Percentiles rank a stretch among this genome's conserved stretches.
Evolutionary conservation across 257 asterid genomes (phyloP).

Genomic region (Ballota nigra): DNA sequence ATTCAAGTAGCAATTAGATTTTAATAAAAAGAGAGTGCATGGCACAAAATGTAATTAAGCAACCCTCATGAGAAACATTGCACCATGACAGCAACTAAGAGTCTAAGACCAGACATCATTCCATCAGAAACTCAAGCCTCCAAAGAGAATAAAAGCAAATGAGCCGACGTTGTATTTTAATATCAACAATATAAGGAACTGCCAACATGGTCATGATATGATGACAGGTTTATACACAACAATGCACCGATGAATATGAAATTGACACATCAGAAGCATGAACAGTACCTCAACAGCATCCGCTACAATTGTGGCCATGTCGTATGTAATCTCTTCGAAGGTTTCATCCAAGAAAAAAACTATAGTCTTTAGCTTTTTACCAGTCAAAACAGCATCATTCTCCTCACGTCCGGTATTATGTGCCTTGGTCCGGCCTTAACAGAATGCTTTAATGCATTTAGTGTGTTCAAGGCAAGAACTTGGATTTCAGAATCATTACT

Average conservation of each 20-base stretch:
- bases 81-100: background rate
- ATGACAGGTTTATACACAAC: background rate
- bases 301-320: slow-evolving; percentile 93
- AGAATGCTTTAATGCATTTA: slow-evolving; percentile 86
- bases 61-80: slow-evolving; percentile 5
- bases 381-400: slow-evolving; percentile 89
- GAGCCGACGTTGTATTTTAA: too few species aligned
- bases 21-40: background rate
- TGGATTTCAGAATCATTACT: slow-evolving; percentile 81
- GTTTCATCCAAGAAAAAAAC: slow-evolving; percentile 98
- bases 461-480: slow-evolving; percentile 72
- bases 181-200: too few species aligned
- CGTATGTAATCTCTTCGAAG: slow-evolving; percentile 94
- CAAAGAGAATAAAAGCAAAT: too few species aligned
- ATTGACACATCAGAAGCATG: slow-evolving; percentile 4
- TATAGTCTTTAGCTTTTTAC: slow-evolving; percentile 90
- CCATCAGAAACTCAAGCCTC: background rate
- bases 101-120: slow-evolving; percentile 9
- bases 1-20: background rate
- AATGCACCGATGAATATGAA: background rate
- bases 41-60: background rate
- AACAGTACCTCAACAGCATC: slow-evolving; percentile 93
- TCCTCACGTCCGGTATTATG: slow-evolving; percentile 92
- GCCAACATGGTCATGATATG: background rate
- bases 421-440: slow-evolving; percentile 96